These are phyloP conservation scores for Eutrema heterophyllum DNA, from an alignment of 345 rosid genomes.

Conservation along the genomic window DNA sequence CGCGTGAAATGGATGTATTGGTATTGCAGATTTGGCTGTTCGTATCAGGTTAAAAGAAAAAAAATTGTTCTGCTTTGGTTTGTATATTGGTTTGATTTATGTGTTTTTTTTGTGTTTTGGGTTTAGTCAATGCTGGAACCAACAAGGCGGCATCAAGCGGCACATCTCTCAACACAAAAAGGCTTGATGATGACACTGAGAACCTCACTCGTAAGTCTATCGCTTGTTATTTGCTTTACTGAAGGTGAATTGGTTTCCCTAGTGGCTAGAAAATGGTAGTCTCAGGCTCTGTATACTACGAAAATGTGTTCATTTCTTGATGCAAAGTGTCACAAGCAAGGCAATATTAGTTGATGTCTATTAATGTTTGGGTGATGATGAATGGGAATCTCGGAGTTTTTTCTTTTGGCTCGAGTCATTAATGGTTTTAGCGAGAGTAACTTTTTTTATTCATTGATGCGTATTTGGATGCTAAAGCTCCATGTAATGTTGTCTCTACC, in stretches of 20 bases:
- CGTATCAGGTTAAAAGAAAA: too few species aligned
- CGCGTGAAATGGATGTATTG: too few species aligned
- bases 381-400: neutral
- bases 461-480: neutral
- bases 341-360: too few species aligned
- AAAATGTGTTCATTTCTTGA: neutral
- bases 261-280: neutral
- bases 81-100: neutral
- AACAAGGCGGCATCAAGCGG: slow-evolving; percentile 94
- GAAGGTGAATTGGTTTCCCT: neutral
- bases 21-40: neutral
- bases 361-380: neutral
- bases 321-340: neutral
- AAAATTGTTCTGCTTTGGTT: neutral
- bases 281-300: neutral
- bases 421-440: neutral
- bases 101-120: slow-evolving; percentile 5
- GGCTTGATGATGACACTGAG: slow-evolving; percentile 94
- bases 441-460: neutral
- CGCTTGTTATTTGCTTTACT: neutral
- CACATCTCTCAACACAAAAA: slow-evolving; percentile 85
- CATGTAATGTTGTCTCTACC: neutral
- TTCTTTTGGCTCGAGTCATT: neutral
- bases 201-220: slow-evolving; percentile 76
- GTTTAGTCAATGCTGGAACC: slow-evolving; percentile 72